Evolutionary conservation across 768 basidiomycete species (phyloP).

Genomic region (Tricholoma matsutake): DNA sequence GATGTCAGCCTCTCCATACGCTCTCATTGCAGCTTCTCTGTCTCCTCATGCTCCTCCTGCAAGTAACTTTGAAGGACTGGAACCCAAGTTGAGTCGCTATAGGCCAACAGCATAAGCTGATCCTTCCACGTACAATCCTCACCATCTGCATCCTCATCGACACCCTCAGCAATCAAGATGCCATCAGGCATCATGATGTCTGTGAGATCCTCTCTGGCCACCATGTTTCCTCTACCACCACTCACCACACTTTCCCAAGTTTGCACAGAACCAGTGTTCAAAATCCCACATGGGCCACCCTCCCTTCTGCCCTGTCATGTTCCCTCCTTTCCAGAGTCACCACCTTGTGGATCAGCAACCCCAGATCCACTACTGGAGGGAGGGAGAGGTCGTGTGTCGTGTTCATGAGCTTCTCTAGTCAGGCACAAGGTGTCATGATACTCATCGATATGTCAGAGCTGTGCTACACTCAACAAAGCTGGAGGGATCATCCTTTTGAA

Average conservation of each 20-base stretch:
- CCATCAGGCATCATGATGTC: neutral
- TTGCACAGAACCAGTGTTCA: neutral
- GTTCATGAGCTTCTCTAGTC: neutral
- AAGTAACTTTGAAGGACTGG: neutral
- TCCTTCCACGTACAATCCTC: neutral
- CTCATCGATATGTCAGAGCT: neutral
- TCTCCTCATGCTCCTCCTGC: neutral
- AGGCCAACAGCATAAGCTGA: neutral
- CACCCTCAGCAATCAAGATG: neutral
- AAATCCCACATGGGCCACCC: neutral
- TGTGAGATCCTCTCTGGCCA: neutral
- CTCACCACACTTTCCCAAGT: neutral
- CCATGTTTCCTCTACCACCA: neutral
- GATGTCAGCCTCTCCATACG: neutral
- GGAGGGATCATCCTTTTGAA: neutral
- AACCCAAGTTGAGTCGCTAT: neutral
- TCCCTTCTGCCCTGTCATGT: neutral
- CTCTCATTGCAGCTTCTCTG: neutral
- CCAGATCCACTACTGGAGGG: neutral
- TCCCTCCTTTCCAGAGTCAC: neutral
- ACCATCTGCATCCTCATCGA: neutral
- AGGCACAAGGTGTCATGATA: neutral
- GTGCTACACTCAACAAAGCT: neutral
- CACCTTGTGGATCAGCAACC: neutral
- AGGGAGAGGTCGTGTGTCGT: neutral